Evolutionary conservation across 2,329 filamentous ascomycete species (phyloP), one percentile per base, ranked within the genome.

Genomic region (Calonectria naviculata): DNA sequence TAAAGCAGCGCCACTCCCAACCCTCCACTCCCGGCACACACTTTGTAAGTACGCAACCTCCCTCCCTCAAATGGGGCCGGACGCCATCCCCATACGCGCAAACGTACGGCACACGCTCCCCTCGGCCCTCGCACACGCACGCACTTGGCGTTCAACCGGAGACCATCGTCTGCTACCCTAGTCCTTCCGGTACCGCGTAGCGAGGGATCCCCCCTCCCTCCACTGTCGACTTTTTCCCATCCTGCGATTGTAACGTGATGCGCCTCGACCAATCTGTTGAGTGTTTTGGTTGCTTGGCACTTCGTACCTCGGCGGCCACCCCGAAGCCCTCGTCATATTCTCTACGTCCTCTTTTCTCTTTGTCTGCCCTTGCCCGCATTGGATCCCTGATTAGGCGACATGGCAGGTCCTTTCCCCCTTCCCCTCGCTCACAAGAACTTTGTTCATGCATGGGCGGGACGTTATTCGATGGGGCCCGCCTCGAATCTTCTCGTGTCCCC

Each of bases 221-320:
- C 56, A 41, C 36, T 24, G 56, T 28, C 56, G 36, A 60, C 38
- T 56, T 54, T 42, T 65, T 42, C 24, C 24, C 63, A 63, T 63
- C 56, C 34, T 63, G 46, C 67, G 63, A 63, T 63, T 46, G 41
- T 46, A 49, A 62, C 56, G 56, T 49, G 65, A 61, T 52, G 56
- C 41, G 52, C 38, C 24, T 34, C 38, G 47, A 44, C 68, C 68
- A 70, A 70, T 70, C 68, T 70, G 54, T 56, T 46, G 21, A 10
- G 15, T 36, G 56, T 63, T 63, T 70, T 70, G 63, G 68, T 46
- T 52, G 36, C 66, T 68, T 68, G 66, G 66, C 66, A 65, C 41
- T 66, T 47, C n/a, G 42, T 31, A 44, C 61, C 21, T 38, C 4
- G 21, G 31, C 52, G 52, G 52, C 15, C 34, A 58, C 36, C 31